Evolutionary conservation across 495 filamentous ascomycete genomes (phyloP).

Genomic region (Chaetomium fimeti): DNA sequence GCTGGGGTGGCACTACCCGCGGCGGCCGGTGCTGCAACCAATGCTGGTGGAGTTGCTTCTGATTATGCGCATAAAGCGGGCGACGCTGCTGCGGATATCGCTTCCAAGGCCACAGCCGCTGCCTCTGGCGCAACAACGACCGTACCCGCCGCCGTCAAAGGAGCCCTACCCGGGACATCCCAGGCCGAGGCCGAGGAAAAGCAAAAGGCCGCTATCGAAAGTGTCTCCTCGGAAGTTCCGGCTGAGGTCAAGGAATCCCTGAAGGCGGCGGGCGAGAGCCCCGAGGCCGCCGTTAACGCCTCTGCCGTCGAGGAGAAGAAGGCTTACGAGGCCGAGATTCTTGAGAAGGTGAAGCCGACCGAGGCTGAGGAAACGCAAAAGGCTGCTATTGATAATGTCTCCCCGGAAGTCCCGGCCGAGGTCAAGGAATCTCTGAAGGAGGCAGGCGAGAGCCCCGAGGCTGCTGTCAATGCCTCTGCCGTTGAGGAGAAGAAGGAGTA

Average conservation of each 20-base stretch:
- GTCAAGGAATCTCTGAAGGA: conserved; percentile 71
- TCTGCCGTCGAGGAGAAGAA: conserved; percentile 75
- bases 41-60: conserved; percentile 3
- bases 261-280: conserved; percentile 57
- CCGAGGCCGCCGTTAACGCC: conserved; percentile 69
- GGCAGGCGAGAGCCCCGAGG: conserved; percentile 67
- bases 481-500: conserved; percentile 77
- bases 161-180: conserved; percentile 20
- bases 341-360: conserved; percentile 43
- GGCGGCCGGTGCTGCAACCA: conserved; percentile 1
- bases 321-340: conserved; percentile 67
- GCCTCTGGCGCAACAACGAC: conserved; percentile 10
- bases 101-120: neutral
- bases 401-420: conserved; percentile 61
- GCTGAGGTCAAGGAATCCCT: conserved; percentile 72
- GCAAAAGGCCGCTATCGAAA: conserved; percentile 32
- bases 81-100: conserved; percentile 6
- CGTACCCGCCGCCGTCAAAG: conserved; percentile 25
- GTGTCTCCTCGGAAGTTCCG: conserved; percentile 59
- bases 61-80: neutral
- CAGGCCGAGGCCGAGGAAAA: conserved; percentile 18
- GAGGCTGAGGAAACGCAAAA: conserved; percentile 55
- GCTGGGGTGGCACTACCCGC: conserved; percentile 29
- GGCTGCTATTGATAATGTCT: conserved; percentile 39
- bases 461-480: conserved; percentile 61